These are phyloP conservation scores for Coemansia sp. DNA, from an alignment of 192 early-diverging fungal species.

Conservation along the genomic window DNA sequence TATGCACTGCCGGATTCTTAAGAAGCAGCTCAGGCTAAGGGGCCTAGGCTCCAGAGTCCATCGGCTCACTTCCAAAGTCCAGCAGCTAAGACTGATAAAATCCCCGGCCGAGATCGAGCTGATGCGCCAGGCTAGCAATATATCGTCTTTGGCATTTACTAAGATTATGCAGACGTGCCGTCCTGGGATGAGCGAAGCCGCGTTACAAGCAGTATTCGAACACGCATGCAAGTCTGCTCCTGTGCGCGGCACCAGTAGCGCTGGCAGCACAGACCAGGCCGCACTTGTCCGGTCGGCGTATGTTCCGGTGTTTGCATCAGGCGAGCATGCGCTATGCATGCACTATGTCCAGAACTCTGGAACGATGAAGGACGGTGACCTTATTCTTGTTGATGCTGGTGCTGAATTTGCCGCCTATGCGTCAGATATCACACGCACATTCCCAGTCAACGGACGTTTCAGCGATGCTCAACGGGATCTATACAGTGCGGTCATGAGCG, in stretches of 20 bases:
- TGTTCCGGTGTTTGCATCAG: conserved; percentile 94
- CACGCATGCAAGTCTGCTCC: conserved; percentile 57
- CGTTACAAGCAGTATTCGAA: conserved; percentile 76
- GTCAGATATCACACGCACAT: conserved; percentile 90
- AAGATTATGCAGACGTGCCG: conserved; percentile 75
- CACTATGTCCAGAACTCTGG: conserved; percentile 92
- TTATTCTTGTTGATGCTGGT: conserved; percentile 91
- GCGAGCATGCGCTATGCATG: conserved; percentile 85
- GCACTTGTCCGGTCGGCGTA: conserved; percentile 68
- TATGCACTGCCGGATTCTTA: conserved; percentile 20
- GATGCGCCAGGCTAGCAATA: conserved; percentile 73
- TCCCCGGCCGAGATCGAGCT: conserved; percentile 72
- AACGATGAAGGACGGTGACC: conserved; percentile 64
- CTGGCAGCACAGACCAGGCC: conserved; percentile 56
- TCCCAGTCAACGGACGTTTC: conserved; percentile 89
- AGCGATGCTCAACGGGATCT: conserved; percentile 74
- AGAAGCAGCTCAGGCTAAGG: conserved; percentile 18
- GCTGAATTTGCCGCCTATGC: conserved; percentile 88
- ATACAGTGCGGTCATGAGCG: conserved; percentile 80
- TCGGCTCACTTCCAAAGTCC: conserved; percentile 64
- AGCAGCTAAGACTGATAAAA: conserved; percentile 78
- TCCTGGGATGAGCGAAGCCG: conserved; percentile 70
- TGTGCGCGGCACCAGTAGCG: conserved; percentile 30
- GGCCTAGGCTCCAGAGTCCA: conserved; percentile 26
- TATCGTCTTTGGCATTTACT: conserved; percentile 79